Base-by-base conservation (phyloP, 2,329 filamentous ascomycete genomes). In the Biscogniauxia mediterranea region DNA sequence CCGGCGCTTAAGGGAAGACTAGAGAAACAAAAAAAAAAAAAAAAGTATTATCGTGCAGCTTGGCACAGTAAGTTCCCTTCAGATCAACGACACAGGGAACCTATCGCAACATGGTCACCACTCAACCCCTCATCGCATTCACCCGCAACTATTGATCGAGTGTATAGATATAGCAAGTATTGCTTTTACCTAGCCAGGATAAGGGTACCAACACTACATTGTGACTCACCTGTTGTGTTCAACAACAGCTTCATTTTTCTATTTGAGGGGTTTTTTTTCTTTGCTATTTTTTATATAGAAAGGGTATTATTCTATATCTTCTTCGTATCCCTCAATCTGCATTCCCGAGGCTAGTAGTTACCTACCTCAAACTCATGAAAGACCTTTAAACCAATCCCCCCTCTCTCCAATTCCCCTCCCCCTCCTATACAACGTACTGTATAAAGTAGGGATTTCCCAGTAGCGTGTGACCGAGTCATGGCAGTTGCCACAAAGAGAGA, bases 11-110 rank as follows among this genome's bases (percentile, higher is more conserved):
- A 38, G 55, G 15, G n/a, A 62, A 61, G 57, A 59, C 65, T 58
- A 58, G 60, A 61, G 28, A 64, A 65, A 57, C 63, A 61, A 63
- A 54, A 19, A 54, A 46, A 46, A 32, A 32, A 66, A 62, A 66
- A 62, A 28, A 5, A 28, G 26, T 58, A 25, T 63, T 61, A 61
- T 65, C 64, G 38, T 42, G 38, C 38, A 17, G 9, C 38, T 42
- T 42, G 38, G 38, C 38, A 42, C 15, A 17, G 15, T 11, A 42
- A 42, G 38, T 17, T 17, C 9, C 38, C 15, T 42, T 42, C 38
- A 42, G 13, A 42, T 42, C 8, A 28, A 28, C 26, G 26, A 28
- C 26, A 8, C 38, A 42, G 38, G 38, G 9, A 15, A 42, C 38
- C 13, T 42, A 42, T 42, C 38, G 38, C 26, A 8, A 28, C 38